Evolutionary conservation across 2,329 filamentous ascomycete species (phyloP).

Genomic region (Chaetomium strumarium): DNA sequence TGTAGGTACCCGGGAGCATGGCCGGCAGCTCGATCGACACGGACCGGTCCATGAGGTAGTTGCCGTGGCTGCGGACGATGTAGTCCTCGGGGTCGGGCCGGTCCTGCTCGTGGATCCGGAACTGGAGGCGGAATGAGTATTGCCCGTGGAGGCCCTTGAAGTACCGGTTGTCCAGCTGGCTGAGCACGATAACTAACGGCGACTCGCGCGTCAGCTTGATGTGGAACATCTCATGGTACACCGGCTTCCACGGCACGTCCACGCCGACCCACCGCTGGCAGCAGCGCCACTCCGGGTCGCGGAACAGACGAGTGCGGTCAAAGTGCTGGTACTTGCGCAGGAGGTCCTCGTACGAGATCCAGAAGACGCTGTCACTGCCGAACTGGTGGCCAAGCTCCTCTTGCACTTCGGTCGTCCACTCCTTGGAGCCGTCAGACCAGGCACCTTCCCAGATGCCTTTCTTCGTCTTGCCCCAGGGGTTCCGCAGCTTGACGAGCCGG

Average conservation of each 20-base stretch:
- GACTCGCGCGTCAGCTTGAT: conserved; percentile 44
- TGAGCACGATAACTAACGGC: conserved; percentile 49
- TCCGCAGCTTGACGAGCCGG: conserved; percentile 59
- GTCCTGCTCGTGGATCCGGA: conserved; percentile 46
- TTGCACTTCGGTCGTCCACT: conserved; percentile 80
- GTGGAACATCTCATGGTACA: conserved; percentile 52
- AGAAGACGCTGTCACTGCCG: conserved; percentile 66
- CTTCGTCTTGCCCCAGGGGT: conserved; percentile 76
- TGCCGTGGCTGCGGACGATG: conserved; percentile 48
- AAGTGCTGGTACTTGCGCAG: conserved; percentile 54
- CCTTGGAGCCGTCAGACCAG: conserved; percentile 74
- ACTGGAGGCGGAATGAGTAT: conserved; percentile 48
- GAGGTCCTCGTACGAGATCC: conserved; percentile 55
- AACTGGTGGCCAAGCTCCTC: conserved; percentile 66
- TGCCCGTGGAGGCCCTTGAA: conserved; percentile 53
- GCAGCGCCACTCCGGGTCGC: conserved; percentile 47
- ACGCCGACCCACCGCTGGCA: conserved; percentile 39
- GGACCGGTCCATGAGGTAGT: conserved; percentile 61
- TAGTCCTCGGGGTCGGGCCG: conserved; percentile 43
- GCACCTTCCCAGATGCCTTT: conserved; percentile 73
- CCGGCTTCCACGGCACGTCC: conserved; percentile 49
- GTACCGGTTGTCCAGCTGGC: conserved; percentile 53
- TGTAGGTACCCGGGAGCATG: conserved; percentile 69
- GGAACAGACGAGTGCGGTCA: conserved; percentile 54
- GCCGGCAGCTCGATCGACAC: conserved; percentile 68